phyloP scores from a whole-genome alignment of 2,329 filamentous ascomycete genomes.

The Cladophialophora exuberans region DNA sequence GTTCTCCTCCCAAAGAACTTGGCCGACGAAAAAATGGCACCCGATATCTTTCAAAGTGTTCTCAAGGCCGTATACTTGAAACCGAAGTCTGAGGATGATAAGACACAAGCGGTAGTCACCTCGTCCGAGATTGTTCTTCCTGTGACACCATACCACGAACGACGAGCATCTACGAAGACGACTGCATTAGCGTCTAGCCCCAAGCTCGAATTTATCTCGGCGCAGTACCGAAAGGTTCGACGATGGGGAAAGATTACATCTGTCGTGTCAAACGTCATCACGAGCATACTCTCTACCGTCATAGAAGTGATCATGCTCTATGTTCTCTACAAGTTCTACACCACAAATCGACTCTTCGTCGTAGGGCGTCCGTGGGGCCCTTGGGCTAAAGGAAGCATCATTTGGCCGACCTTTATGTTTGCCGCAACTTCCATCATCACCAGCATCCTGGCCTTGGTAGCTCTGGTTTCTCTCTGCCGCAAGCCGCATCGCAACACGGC shows the following conservation, averaged over 20 bases:
- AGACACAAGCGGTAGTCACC: not conserved
- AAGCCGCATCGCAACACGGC: not conserved
- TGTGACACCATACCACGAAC: not conserved
- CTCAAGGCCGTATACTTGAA: not conserved
- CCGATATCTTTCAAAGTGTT: not conserved
- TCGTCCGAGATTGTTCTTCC: not conserved
- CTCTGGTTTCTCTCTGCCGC: slow-evolving; percentile 4
- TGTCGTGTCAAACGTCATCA: slow-evolving; percentile 4
- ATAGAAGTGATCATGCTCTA: slow-evolving; percentile 20
- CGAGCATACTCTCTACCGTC: slow-evolving; percentile 2
- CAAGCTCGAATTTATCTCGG: not conserved
- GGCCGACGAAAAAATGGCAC: not conserved
- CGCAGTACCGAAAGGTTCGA: not conserved
- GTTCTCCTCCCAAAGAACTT: not conserved
- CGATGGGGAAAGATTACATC: slow-evolving; percentile 5
- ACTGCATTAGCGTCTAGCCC: not conserved
- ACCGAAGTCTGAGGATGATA: not conserved
- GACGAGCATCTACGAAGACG: not conserved
- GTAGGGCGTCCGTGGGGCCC: slow-evolving; percentile 15
- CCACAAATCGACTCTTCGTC: slow-evolving; percentile 7
- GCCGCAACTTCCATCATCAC: slow-evolving; percentile 10
- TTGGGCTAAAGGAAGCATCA: slow-evolving; percentile 10
- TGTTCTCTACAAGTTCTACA: slow-evolving; percentile 20
- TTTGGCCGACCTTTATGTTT: slow-evolving; percentile 24
- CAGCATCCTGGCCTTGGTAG: slow-evolving; percentile 4